These are phyloP conservation scores for Kickxella alabastrina DNA, from an alignment of 192 early-diverging fungal species.

Conservation along the genomic window DNA sequence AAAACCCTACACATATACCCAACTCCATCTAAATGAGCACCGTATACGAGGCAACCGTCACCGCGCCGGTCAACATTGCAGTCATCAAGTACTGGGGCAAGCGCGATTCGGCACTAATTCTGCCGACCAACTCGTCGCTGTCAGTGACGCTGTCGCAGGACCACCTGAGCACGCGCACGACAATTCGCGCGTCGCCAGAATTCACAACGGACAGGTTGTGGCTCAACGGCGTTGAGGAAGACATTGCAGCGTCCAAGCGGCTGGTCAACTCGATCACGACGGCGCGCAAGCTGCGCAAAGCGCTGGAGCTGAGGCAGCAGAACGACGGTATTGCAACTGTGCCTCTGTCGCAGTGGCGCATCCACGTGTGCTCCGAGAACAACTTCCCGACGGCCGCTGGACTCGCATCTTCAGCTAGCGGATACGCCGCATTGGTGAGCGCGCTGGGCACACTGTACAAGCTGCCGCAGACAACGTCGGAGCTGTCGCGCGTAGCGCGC, in stretches of 20 bases:
- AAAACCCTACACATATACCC: neutral
- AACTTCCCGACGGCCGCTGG: constrained; percentile 99
- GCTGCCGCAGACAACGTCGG: constrained; percentile 64
- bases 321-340: constrained; percentile 6
- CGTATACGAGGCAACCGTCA: constrained; percentile 69
- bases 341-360: constrained; percentile 58
- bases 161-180: constrained; percentile 92
- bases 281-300: constrained; percentile 66
- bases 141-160: constrained; percentile 96
- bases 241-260: constrained; percentile 74
- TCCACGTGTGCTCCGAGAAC: constrained; percentile 95
- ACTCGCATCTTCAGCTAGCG: constrained; percentile 93
- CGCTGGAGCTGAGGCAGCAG: constrained; percentile 55
- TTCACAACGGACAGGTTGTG: constrained; percentile 79
- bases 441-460: constrained; percentile 73
- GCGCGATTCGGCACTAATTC: constrained; percentile 80
- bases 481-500: constrained; percentile 87
- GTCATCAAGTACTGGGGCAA: constrained; percentile 99
- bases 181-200: constrained; percentile 64
- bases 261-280: constrained; percentile 79
- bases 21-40: too few relatives aligned
- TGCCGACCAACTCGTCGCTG: constrained; percentile 97
- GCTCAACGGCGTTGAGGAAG: constrained; percentile 92
- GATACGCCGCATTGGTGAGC: constrained; percentile 90
- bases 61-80: constrained; percentile 98